Evolutionary conservation across 192 early-diverging fungal species (phyloP), one percentile per base, ranked within the genome.

Genomic region (Endogone sp.): DNA sequence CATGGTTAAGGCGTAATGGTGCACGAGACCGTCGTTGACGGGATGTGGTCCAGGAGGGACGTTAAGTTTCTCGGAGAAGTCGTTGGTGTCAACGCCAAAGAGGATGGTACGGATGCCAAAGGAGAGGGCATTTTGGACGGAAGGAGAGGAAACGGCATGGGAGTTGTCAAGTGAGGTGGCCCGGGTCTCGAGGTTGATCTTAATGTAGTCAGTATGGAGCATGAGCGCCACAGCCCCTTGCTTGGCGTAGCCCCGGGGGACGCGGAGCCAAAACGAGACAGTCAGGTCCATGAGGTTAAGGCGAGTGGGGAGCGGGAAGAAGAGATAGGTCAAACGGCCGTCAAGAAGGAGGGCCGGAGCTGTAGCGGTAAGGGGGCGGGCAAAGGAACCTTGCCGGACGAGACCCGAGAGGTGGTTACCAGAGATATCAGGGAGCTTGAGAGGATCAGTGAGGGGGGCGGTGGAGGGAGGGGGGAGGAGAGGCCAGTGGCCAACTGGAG

Each of bases 231-330:
- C 67, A 2, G 61, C 61, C 25, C 66, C 70, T 23, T 44, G 22
- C 20, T 74, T 58, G 31, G 56, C 56, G 26, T 58, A 58, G n/a
- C 29, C 30, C 4, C 22, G 63, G 0, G 68, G 28, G 44, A 69
- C 63, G 26, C 67, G 68, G 72, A 79, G 74, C 66, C 70, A 68
- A 69, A 72, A 79, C 22, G 65, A 67, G 4, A 79, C 73, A n/a
- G 77, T 74, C 29, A 79, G 22, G 21, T 59, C 27, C 8, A 63
- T 23, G 25, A 64, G 22, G 2, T 61, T 37, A 3, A 58, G 65
- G 29, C 56, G 55, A 6, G 54, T 54, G 10, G 77, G 77, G 59
- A 74, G 59, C 26, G 66, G 49, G 20, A 79, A 56, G 44, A 71
- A 74, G 24, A 75, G 58, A 31, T 79, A 79, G 25, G 57, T 62